Conservation (phyloP, 768 basidiomycete species). For the Pleurotus cornucopiae region DNA sequence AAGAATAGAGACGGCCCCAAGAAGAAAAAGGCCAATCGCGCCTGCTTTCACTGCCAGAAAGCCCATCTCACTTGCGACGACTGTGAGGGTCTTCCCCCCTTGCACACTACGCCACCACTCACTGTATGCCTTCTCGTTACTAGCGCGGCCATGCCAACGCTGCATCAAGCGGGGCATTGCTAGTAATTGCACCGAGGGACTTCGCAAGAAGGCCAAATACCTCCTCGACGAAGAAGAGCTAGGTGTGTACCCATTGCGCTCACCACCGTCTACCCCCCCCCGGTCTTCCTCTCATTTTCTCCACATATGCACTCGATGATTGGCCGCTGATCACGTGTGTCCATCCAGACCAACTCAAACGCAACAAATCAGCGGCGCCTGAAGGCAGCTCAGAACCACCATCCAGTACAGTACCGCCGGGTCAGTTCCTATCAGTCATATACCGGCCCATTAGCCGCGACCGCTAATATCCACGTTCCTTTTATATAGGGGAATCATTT, state of each 20-base stretch:
- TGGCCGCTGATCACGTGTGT: slow-evolving; percentile 31
- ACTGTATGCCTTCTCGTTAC: slow-evolving; percentile 15
- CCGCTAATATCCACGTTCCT: slow-evolving; percentile 15
- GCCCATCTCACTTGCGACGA: slow-evolving; percentile 99
- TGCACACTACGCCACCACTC: slow-evolving; percentile 16
- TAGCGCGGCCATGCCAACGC: slow-evolving; percentile 94
- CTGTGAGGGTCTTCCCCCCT: slow-evolving; percentile 49
- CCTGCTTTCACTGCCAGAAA: slow-evolving; percentile 95
- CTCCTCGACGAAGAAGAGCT: slow-evolving; percentile 92
- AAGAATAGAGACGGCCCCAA: slow-evolving; percentile 74
- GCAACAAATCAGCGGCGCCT: slow-evolving; percentile 35
- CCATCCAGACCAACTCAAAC: slow-evolving; percentile 43
- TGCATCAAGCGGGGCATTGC: slow-evolving; percentile 93
- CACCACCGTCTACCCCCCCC: slow-evolving; percentile 3
- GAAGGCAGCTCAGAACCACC: slow-evolving; percentile 36
- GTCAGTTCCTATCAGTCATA: slow-evolving; percentile 20
- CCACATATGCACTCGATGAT: slow-evolving; percentile 20
- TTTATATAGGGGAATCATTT: slow-evolving; percentile 43
- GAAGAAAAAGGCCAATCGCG: slow-evolving; percentile 94
- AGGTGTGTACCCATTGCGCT: slow-evolving; percentile 43
- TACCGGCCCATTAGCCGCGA: slow-evolving; percentile 9
- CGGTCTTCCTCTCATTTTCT: slow-evolving; percentile 7
- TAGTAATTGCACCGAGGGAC: slow-evolving; percentile 86
- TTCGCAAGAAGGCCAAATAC: slow-evolving; percentile 98
- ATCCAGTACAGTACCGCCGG: slow-evolving; percentile 22